Base-by-base conservation (phyloP, 2,329 filamentous ascomycete species). In the Pestalotiopsis sp. region DNA sequence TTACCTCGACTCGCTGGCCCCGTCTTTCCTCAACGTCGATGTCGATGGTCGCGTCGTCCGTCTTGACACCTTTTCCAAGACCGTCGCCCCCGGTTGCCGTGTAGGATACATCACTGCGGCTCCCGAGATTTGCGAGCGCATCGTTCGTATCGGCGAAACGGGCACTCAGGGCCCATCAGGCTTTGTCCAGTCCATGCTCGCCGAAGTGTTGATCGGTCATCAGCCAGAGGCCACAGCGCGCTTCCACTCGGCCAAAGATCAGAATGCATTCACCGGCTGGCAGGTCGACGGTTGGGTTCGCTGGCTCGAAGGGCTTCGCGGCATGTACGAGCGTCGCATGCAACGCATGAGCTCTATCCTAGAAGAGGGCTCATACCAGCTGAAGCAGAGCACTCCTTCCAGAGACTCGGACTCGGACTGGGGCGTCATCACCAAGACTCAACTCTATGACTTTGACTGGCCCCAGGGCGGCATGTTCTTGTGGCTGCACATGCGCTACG, bases 11-110 rank as follows among this genome's bases (percentile, higher is more conserved):
- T 93, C 91, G 2, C 87, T 98, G 12, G 89, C 91, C 3, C 94
- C 94, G 0, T 96, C 93, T 0, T 97, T 93, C 79, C 83, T 98
- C 58, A 91, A 87, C 70, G 79, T 98, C 68, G 95, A 98, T 77
- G 87, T 88, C 23, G 92, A 97, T 74, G 95, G 95, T 68, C 91
- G 95, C 45, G 95, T 98, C 57, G 87, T 98, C 69, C 91, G 95
- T 61, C 86, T 98, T 3, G 95, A 98, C 79, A 97, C 95, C 1
- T 98, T 98, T 80, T 96, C 93, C 76, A 98, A 98, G 82, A 97
- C 93, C 0, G 88, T 97, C 20, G 94, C 94, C 0, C 95, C 95
- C 0, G 95, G 95, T 2, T 97, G 93, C 77, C 90, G 95, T 38
- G 83, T 98, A 1, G 95, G 95, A 56, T 98, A 94, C 93, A 90